A percentile compares a stretch with the other conserved stretches of the same genome.
phyloP scores from a whole-genome alignment of 225 moss, liverwort and hornwort genomes.

The Pseudisothecium myosuroides region DNA sequence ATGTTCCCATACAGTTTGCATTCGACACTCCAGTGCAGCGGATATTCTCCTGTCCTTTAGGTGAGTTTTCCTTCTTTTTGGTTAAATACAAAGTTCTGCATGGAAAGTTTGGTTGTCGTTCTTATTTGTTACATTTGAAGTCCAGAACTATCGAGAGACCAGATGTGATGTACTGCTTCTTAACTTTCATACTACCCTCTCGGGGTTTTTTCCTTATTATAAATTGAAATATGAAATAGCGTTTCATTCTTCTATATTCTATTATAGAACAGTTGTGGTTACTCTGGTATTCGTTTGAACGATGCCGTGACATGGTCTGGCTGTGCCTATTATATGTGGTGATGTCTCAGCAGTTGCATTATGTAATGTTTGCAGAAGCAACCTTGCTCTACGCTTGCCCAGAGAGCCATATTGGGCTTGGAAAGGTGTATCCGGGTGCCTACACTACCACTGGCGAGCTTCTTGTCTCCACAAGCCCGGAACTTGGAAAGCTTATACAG shows the following conservation, averaged over 20 bases:
- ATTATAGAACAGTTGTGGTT: not conserved
- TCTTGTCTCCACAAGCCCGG: conserved; percentile 81
- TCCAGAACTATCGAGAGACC: not conserved
- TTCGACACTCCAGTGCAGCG: conserved; percentile 95
- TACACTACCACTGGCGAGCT: conserved; percentile 79
- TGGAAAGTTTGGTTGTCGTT: not conserved
- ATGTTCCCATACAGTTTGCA: conserved; percentile 70
- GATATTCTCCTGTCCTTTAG: conserved; percentile 86
- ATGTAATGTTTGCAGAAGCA: conserved; percentile 50
- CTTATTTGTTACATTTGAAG: not conserved
- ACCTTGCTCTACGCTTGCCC: conserved; percentile 81
- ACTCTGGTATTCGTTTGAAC: not conserved
- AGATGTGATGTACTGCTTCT: not conserved
- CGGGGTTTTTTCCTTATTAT: not conserved
- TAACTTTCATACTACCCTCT: not conserved
- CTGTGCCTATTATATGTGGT: not conserved
- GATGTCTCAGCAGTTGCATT: not conserved
- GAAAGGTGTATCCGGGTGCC: conserved; percentile 83
- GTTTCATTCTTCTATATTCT: not conserved
- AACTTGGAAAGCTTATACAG: conserved; percentile 74
- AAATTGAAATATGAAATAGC: not conserved
- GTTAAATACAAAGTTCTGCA: not conserved
- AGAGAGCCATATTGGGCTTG: conserved; percentile 94
- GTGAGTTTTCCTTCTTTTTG: conserved; percentile 20
- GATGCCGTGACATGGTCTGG: not conserved